A percentile compares a stretch with the other conserved stretches of the same genome.
phyloP scores from a whole-genome alignment of 2,329 filamentous ascomycete species.

The Colletotrichum liaoningense region DNA sequence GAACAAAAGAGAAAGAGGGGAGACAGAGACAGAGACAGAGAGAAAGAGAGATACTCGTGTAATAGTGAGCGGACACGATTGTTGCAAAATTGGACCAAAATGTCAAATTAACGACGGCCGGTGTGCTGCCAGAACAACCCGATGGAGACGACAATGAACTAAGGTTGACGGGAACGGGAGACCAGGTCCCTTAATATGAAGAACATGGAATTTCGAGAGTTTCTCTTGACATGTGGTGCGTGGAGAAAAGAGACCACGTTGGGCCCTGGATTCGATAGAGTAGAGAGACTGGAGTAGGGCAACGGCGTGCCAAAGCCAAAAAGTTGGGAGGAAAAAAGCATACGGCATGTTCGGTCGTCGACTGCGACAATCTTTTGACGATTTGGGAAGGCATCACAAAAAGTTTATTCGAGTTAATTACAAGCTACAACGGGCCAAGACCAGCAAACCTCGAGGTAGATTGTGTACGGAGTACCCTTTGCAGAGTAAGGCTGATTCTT shows the following conservation, averaged over 20 bases:
- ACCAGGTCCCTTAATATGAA: neutral
- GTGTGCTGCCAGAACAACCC: constrained; percentile 29
- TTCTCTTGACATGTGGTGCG: constrained; percentile 5
- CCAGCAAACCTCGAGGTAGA: neutral
- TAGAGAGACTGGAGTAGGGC: neutral
- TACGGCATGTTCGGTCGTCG: constrained; percentile 11
- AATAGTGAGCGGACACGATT: constrained; percentile 5
- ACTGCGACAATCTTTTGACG: constrained; percentile 24
- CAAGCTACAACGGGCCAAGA: neutral
- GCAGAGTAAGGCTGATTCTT: constrained; percentile 3
- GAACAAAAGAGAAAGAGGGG: neutral
- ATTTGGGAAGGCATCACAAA: constrained; percentile 16
- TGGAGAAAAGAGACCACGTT: neutral
- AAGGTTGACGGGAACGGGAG: neutral
- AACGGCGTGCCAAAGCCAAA: no score
- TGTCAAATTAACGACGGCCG: constrained; percentile 9
- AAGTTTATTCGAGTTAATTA: constrained; percentile 23
- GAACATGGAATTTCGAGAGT: neutral
- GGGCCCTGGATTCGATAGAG: neutral
- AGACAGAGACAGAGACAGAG: neutral
- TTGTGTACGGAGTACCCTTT: neutral
- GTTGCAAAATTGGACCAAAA: neutral
- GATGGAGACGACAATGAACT: neutral
- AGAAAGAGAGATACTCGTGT: neutral
- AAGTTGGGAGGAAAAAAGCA: neutral